These are phyloP conservation scores for Escovopsis sp. DNA, from an alignment of 2,329 filamentous ascomycete genomes.

Conservation along the genomic window DNA sequence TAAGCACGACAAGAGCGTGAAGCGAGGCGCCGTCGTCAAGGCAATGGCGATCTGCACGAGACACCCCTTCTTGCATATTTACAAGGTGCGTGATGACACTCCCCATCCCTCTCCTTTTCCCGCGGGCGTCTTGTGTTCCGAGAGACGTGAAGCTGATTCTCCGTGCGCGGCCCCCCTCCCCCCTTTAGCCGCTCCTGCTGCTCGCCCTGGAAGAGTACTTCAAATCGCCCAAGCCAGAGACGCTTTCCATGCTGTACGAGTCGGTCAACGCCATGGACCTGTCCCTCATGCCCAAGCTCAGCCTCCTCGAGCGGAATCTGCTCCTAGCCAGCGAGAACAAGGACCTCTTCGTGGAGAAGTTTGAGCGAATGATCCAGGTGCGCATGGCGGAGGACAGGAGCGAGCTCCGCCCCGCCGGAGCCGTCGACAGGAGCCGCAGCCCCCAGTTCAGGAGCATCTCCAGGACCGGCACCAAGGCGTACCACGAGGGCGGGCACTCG, in stretches of 20 bases:
- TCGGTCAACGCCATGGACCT: constrained; percentile 95
- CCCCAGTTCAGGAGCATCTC: constrained; percentile 34
- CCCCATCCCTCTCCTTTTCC: background rate
- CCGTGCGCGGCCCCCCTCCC: constrained; percentile 7
- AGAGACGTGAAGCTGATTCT: background rate
- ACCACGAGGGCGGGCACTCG: constrained; percentile 43
- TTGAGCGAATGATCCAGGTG: constrained; percentile 83
- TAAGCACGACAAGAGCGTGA: constrained; percentile 85
- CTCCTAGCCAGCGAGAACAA: constrained; percentile 85
- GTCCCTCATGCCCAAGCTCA: constrained; percentile 79
- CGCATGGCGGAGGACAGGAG: constrained; percentile 53
- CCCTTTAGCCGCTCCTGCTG: constrained; percentile 60
- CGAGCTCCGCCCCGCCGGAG: constrained; percentile 24
- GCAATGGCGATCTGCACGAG: constrained; percentile 98
- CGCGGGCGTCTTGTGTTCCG: background rate
- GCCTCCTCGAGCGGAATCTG: constrained; percentile 68
- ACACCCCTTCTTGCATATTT: constrained; percentile 95
- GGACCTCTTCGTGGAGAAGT: constrained; percentile 95
- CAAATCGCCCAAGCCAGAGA: constrained; percentile 77
- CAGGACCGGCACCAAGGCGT: constrained; percentile 46
- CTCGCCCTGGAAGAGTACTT: constrained; percentile 95
- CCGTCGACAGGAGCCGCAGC: constrained; percentile 30
- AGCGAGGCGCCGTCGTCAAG: constrained; percentile 88
- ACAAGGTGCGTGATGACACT: constrained; percentile 53
- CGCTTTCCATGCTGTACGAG: constrained; percentile 74